phyloP scores from a whole-genome alignment of 1,284 basidiomycete species.

The Malassezia yamatoensis region DNA sequence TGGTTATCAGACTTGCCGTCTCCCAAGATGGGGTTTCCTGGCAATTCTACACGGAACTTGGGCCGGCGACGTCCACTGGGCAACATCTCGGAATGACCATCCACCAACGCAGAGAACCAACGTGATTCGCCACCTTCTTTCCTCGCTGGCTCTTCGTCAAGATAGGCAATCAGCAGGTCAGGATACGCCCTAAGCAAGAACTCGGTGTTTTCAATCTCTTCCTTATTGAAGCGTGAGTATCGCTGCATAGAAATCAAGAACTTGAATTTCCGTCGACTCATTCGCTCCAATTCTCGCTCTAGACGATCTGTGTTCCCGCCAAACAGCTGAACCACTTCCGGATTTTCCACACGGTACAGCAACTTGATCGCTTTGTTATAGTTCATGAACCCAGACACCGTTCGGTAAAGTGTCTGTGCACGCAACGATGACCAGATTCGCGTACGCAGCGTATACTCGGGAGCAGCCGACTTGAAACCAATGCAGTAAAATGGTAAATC shows the following conservation, averaged over 20 bases:
- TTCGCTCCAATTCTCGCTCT: slow-evolving; percentile 90
- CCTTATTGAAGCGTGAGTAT: slow-evolving; percentile 98
- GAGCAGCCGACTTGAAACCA: slow-evolving; percentile 96
- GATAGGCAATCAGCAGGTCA: slow-evolving; percentile 93
- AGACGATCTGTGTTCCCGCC: slow-evolving; percentile 95
- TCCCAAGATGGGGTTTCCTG: slow-evolving; percentile 95
- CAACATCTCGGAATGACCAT: slow-evolving; percentile 92
- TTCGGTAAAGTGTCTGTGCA: slow-evolving; percentile 95
- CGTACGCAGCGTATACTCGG: slow-evolving; percentile 94
- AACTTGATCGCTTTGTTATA: slow-evolving; percentile 99
- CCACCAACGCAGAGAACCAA: slow-evolving; percentile 90
- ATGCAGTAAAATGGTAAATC: slow-evolving; percentile 98
- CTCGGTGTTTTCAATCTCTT: slow-evolving; percentile 97
- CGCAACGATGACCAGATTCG: slow-evolving; percentile 98
- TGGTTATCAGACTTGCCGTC: slow-evolving; percentile 99
- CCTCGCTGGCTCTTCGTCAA: slow-evolving; percentile 81
- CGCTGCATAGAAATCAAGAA: slow-evolving; percentile 99
- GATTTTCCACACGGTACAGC: slow-evolving; percentile 98
- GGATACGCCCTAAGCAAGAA: slow-evolving; percentile 97
- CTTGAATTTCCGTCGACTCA: slow-evolving; percentile 97
- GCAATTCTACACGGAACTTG: slow-evolving; percentile 96
- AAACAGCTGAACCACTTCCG: slow-evolving; percentile 90
- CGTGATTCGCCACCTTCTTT: slow-evolving; percentile 92
- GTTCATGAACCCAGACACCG: slow-evolving; percentile 99
- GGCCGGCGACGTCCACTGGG: slow-evolving; percentile 78